Conservation (phyloP, 139 green algal genomes). For the Chlorella sp. region DNA sequence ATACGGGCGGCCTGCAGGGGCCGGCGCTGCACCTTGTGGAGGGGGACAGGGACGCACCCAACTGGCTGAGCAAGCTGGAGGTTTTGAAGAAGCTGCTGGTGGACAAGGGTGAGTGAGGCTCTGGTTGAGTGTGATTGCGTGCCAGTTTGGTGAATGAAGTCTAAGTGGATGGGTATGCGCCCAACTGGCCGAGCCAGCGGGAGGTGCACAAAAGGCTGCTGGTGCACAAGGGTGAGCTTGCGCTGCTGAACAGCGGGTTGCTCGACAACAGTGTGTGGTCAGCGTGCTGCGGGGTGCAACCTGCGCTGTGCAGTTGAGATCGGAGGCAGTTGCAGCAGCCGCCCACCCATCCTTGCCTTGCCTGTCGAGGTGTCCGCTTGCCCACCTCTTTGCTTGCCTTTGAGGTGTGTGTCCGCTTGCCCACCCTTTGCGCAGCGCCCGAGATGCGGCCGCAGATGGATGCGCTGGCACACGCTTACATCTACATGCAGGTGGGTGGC, state of each 20-base stretch:
- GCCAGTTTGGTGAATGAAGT: neutral
- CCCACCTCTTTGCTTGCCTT: neutral
- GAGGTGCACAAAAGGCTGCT: constrained; percentile 72
- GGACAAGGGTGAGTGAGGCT: constrained; percentile 44
- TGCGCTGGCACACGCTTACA: constrained; percentile 50
- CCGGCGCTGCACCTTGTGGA: constrained; percentile 63
- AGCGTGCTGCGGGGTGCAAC: neutral
- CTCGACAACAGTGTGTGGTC: too few species aligned
- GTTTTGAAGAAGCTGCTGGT: constrained; percentile 82
- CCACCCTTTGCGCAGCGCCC: constrained; percentile 1
- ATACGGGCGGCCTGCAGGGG: constrained; percentile 67
- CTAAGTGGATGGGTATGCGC: neutral
- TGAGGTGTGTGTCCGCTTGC: neutral
- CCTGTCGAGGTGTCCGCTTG: too few species aligned
- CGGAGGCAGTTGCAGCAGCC: neutral
- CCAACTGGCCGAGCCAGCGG: constrained; percentile 64
- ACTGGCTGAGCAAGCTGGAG: constrained; percentile 48
- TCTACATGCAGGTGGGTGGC: constrained; percentile 53
- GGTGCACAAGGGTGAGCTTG: constrained; percentile 55
- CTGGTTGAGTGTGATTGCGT: neutral
- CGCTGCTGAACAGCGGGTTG: too few species aligned
- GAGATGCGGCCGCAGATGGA: constrained; percentile 60
- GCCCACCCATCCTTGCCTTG: too few species aligned
- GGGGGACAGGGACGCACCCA: constrained; percentile 65
- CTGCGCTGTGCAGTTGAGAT: neutral